Percentiles rank a stretch among this genome's conserved stretches.
These are phyloP conservation scores for Flaveria brownii DNA, from an alignment of 129 eudicot species.

Conservation along the genomic window DNA sequence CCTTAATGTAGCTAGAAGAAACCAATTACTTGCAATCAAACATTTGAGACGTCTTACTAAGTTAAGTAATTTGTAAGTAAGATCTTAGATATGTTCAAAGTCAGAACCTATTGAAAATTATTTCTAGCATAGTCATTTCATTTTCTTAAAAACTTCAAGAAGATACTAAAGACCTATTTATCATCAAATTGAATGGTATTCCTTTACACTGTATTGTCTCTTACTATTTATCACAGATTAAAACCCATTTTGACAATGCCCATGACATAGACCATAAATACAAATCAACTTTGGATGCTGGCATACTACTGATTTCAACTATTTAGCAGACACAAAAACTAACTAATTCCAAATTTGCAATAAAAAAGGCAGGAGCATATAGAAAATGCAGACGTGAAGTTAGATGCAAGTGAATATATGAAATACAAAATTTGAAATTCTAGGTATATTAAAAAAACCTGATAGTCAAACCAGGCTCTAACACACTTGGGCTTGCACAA, in stretches of 20 bases:
- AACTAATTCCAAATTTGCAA: background rate
- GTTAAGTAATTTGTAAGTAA: too few species aligned
- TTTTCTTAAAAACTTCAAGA: background rate
- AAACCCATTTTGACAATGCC: background rate
- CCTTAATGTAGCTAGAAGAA: too few species aligned
- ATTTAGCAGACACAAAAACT: background rate
- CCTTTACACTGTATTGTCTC: background rate
- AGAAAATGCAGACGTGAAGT: background rate
- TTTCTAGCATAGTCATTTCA: background rate
- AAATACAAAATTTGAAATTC: too few species aligned
- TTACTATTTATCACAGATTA: background rate
- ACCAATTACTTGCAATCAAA: too few species aligned
- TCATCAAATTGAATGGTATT: background rate
- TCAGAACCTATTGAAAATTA: background rate
- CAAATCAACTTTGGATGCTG: background rate
- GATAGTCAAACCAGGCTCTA: constrained; percentile 63
- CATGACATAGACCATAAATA: background rate
- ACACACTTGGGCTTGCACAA: constrained; percentile 80
- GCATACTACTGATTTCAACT: background rate
- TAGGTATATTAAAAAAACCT: constrained; percentile 39
- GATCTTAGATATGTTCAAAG: too few species aligned
- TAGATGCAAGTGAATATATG: background rate
- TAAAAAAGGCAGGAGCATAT: background rate
- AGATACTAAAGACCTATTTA: background rate
- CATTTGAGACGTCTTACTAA: too few species aligned